Conservation (phyloP, 2,329 filamentous ascomycete genomes). For the Pezicula neosporulosa region DNA sequence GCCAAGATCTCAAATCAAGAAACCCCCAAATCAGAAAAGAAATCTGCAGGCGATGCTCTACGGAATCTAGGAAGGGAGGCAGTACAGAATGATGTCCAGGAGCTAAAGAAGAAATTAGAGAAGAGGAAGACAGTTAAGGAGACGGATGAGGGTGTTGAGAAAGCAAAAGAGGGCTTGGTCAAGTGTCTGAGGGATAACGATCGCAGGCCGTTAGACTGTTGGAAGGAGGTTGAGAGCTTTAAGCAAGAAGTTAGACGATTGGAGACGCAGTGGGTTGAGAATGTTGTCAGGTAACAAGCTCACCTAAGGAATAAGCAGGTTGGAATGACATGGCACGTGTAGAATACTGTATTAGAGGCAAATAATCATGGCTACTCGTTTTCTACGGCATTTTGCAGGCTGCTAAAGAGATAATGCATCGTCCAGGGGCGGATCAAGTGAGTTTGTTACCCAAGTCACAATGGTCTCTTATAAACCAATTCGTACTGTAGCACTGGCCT, state of each 20-base stretch:
- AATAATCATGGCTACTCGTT: too few relatives aligned
- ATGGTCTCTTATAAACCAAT: too few relatives aligned
- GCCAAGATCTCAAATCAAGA: slow-evolving; percentile 50
- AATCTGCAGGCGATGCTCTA: slow-evolving; percentile 27
- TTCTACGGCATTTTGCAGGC: too few relatives aligned
- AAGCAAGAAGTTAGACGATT: slow-evolving; percentile 83
- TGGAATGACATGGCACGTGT: background rate
- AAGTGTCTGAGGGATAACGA: slow-evolving; percentile 82
- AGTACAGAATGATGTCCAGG: slow-evolving; percentile 57
- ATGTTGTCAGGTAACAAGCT: slow-evolving; percentile 50
- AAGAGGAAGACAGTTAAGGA: slow-evolving; percentile 63
- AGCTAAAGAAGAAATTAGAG: slow-evolving; percentile 56
- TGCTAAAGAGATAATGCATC: too few relatives aligned
- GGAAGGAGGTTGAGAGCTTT: slow-evolving; percentile 87
- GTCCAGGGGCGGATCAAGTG: too few relatives aligned
- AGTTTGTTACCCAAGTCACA: too few relatives aligned
- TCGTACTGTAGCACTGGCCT: too few relatives aligned
- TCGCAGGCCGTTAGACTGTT: slow-evolving; percentile 87
- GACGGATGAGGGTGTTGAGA: slow-evolving; percentile 68
- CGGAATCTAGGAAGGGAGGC: slow-evolving; percentile 37
- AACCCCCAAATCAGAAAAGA: slow-evolving; percentile 4
- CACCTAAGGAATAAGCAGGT: too few relatives aligned
- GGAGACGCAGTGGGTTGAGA: slow-evolving; percentile 86
- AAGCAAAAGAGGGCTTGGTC: slow-evolving; percentile 72
- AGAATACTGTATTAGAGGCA: background rate